Evolutionary conservation across 345 rosid genomes (phyloP), one percentile per base, ranked within the genome.

Genomic region (Ricinus communis): DNA sequence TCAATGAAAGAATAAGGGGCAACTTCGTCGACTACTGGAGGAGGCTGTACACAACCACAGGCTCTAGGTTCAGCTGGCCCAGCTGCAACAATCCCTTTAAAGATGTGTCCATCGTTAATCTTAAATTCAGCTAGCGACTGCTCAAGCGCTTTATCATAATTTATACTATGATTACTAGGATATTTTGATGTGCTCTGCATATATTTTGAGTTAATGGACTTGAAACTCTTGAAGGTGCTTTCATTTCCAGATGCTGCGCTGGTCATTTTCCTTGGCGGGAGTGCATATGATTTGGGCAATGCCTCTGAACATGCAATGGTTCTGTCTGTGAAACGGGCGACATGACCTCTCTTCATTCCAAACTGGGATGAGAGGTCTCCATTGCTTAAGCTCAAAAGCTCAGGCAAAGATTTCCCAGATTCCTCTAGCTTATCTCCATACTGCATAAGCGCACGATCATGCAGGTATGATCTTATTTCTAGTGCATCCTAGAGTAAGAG

Each of bases 391-490:
- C 38, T 75, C 14, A 89, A 85, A 59, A 89, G 79, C 78, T 85
- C 84, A 4, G 88, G 81, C 56, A 87, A 82, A 68, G 65, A 46
- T 74, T 82, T 86, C 31, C 80, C 76, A 0, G 90, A 85, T 71
- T 82, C 84, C 82, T 87, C 94, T 11, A 89, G 79, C 70, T 6
- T 62, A 70, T 85, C 85, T 28, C 79, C 91, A 57, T 85, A 87
- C 71, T 80, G 85, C 83, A 87, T 76, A 73, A 89, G 71, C 22
- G 77, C 78, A 6, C 85, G 86, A 49, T 89, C 94, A 8, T 89
- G 94, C 72, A 89, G 85, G 85, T 85, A 85, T 9, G 87, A 73
- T 76, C 91, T 85, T 69, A 89, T 79, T 63, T 84, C 90, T 76
- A 87, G 45, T 11, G 85, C 87, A 70, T 83, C 87, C 95, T 87